Conservation (phyloP, 768 basidiomycete genomes). For the Multifurca ochricompacta region DNA sequence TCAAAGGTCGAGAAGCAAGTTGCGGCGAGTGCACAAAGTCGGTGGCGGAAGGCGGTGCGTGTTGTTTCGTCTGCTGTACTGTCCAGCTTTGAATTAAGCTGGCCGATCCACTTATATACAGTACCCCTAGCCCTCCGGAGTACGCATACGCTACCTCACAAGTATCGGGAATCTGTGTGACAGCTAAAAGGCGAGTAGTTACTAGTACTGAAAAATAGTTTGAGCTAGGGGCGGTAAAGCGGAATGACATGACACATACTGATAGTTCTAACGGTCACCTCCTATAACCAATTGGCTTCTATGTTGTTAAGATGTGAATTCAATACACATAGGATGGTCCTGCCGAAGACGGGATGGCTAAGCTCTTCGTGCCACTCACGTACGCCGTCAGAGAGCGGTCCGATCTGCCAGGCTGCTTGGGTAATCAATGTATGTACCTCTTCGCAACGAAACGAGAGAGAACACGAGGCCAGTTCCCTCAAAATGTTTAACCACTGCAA, state of each 20-base stretch:
- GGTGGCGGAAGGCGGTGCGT: background rate
- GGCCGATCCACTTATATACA: background rate
- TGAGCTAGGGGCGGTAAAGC: too few relatives aligned
- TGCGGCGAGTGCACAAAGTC: background rate
- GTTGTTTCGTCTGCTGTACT: background rate
- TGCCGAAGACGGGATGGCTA: conserved; percentile 27
- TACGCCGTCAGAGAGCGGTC: conserved; percentile 20
- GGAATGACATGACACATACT: background rate
- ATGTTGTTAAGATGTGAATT: conserved; percentile 30
- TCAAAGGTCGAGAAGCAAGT: background rate
- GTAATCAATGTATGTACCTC: conserved; percentile 36
- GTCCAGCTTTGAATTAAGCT: background rate
- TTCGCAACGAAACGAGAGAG: conserved; percentile 31
- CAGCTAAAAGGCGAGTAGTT: background rate
- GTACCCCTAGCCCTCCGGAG: background rate
- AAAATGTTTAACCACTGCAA: too few relatives aligned
- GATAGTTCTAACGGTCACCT: background rate
- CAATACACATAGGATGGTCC: conserved; percentile 31
- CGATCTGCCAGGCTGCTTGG: conserved; percentile 40
- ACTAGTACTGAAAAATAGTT: background rate
- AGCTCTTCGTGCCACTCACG: conserved; percentile 37
- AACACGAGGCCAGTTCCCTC: conserved; percentile 37
- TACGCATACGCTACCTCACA: background rate
- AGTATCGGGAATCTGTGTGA: background rate
- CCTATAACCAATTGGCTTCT: conserved; percentile 34